Evolutionary conservation across 805 yeast genomes (phyloP), one percentile per base, ranked within the genome.

Genomic region (Saccharomycopsis sp.): DNA sequence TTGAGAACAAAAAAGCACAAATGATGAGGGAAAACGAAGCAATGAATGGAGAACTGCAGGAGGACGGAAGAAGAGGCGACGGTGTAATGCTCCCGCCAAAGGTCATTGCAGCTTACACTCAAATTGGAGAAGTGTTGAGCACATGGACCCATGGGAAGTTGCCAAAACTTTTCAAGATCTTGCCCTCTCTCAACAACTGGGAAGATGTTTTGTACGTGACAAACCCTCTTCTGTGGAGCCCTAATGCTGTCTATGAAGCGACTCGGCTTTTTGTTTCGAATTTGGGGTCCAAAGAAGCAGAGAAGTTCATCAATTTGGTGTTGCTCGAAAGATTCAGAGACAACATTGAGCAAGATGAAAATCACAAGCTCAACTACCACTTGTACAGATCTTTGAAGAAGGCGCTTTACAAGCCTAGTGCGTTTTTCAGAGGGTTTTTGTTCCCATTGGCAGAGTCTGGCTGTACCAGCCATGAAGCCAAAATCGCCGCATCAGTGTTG

Each of bases 71-170:
- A 59, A 75, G 69, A 12, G 64, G 58, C 16, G 89, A 85, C 52
- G 85, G 80, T 39, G 96, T 89, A 3, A 69, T 82, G 52, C 69
- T 92, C 45, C 98, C 99, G 5, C 96, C 96, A 43, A 88, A 92
- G 59, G 97, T 92, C 42, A 87, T 92, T 53, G 87, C 83, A 49
- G 97, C 96, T 1, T 92, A 89, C 59, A 80, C 85, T 36, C 85
- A 85, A 56, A 89, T 92, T 34, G 97, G 97, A 6, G 78, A 77
- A 51, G 78, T 89, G 39, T 67, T 92, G 45, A 71, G 86, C 16
- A 77, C 94, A 4, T 92, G 94, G 75, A 81, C 88, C 30, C 95
- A 92, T 54, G 99, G 98, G 37, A 88, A 88, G 61, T 69, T 92
- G 39, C 98, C 98, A n/a, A 88, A 89, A 55, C 73, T 94, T 25